Conservation (phyloP, 75 land plant genomes). For the Picea glauca region DNA sequence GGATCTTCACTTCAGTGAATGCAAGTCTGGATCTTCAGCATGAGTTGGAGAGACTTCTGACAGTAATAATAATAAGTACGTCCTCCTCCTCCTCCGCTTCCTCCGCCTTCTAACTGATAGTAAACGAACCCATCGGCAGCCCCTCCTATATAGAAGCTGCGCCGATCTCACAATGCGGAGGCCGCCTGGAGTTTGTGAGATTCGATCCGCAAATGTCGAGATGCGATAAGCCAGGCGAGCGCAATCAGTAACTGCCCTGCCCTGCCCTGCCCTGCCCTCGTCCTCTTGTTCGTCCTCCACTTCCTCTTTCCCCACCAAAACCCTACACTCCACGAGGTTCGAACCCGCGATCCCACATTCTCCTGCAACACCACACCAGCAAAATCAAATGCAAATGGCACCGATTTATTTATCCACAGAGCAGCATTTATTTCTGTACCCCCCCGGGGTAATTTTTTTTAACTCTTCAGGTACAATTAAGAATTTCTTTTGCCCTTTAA, state of each 20-base stretch:
- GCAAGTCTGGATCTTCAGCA: no score
- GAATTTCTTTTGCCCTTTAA: background rate
- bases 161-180: no score
- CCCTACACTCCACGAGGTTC: background rate
- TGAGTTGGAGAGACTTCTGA: no score
- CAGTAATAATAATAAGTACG: no score
- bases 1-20: no score
- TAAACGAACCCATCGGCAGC: no score
- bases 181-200: background rate
- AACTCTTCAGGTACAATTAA: background rate
- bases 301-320: background rate
- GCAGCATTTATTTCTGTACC: conserved; percentile 11
- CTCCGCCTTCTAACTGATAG: no score
- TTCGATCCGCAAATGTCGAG: conserved; percentile 9
- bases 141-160: no score
- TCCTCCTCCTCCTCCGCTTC: no score
- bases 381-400: background rate
- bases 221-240: background rate
- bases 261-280: background rate
- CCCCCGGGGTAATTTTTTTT: background rate
- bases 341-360: background rate
- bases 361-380: background rate
- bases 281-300: background rate
- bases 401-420: background rate
- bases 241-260: background rate